Evolutionary conservation across 805 yeast genomes (phyloP), one percentile per base, ranked within the genome.

Genomic region (Saccharomycodes ludwigii): DNA sequence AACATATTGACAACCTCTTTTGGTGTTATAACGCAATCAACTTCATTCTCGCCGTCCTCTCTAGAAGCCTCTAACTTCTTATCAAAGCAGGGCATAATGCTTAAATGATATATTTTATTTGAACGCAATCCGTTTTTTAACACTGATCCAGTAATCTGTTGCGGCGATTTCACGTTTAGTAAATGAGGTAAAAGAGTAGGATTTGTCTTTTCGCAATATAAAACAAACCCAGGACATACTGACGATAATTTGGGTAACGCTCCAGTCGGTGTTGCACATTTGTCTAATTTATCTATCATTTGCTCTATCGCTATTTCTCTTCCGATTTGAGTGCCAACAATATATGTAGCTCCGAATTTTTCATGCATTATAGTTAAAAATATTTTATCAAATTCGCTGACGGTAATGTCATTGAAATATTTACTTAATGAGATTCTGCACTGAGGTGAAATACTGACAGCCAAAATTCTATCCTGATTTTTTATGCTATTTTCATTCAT

Each of bases 51-150:
- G 32, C 65, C 59, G 41, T 83, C 95, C 0, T 81, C 76, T 39
- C 97, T 66, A 3, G 94, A 85, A 18, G 95, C 91, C 58, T 91
- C 98, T 25, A 86, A 65, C 54, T 91, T 91, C 58, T 91, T 91
- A 54, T 91, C 98, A 52, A 91, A 91, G 46, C 97, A 88, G 2
- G 98, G 97, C 97, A 88, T 88, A 14, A 91, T 63, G 6, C 91
- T 70, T 33, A 91, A 56, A 52, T 88, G 96, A 48, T 83, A 91
- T 0, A 85, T 57, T 2, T 67, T 45, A 0, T 59, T 48, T 1
- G 48, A 11, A 11, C 17, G 6, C 13, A n/a, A 14, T 4, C 12
- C 15, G 6, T 26, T 30, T 19, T 33, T 86, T 31, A 88, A 53
- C 15, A 86, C 42, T 13, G 73, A 61, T 0, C 97, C 97, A 0